Percentiles rank a stretch among this genome's conserved stretches.
phyloP scores from a whole-genome alignment of 129 eudicot genomes.

The Dittrichia graveolens region DNA sequence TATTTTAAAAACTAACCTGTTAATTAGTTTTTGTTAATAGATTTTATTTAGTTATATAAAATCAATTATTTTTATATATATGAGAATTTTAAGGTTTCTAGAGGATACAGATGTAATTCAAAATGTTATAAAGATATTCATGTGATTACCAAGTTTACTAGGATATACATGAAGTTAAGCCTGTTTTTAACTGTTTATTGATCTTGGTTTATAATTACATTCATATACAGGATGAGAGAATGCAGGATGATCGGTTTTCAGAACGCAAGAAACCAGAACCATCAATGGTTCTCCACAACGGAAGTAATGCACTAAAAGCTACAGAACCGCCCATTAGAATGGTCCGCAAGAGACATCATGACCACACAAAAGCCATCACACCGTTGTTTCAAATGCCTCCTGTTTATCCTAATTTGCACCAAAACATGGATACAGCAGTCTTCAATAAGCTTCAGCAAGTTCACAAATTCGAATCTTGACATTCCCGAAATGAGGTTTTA shows the following conservation, averaged over 20 bases:
- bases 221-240: conserved; percentile 34
- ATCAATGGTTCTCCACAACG: conserved; percentile 19
- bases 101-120: too few species aligned
- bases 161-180: neutral
- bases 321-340: conserved; percentile 35
- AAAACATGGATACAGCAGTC: conserved; percentile 6
- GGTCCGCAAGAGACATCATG: conserved; percentile 51
- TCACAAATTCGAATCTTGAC: conserved; percentile 41
- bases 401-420: conserved; percentile 23
- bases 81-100: too few species aligned
- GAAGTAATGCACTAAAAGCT: conserved; percentile 24
- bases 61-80: too few species aligned
- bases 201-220: neutral
- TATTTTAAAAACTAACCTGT: too few species aligned
- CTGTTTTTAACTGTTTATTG: neutral
- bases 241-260: conserved; percentile 33
- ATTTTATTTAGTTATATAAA: too few species aligned
- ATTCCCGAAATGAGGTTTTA: neutral
- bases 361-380: conserved; percentile 24
- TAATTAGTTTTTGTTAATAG: too few species aligned
- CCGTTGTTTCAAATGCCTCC: conserved; percentile 23
- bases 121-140: too few species aligned
- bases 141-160: too few species aligned
- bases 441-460: conserved; percentile 34
- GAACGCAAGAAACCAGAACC: conserved; percentile 40